phyloP scores from a whole-genome alignment of 129 eudicot species.

The Flaveria sonorensis region DNA sequence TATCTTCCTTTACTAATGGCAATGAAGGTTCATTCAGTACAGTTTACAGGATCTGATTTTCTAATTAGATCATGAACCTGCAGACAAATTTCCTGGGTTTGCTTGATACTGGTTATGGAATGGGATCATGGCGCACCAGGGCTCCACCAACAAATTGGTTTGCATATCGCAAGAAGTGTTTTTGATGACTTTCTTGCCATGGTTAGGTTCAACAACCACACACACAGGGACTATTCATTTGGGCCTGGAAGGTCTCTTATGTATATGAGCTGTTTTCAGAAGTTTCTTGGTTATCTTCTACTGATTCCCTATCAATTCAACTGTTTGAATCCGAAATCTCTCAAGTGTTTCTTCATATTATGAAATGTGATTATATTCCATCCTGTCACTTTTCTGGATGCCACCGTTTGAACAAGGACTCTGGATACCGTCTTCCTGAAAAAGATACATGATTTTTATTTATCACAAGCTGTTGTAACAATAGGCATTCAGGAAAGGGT shows the following conservation, averaged over 20 bases:
- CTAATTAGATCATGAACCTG: neutral
- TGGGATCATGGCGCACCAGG: neutral
- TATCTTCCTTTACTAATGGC: neutral
- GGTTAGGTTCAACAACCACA: neutral
- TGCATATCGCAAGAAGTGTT: neutral
- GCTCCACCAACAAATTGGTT: neutral
- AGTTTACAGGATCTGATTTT: neutral
- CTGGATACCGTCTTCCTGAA: constrained; percentile 39
- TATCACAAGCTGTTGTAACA: constrained; percentile 54
- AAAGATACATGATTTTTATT: constrained; percentile 54
- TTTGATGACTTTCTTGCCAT: neutral
- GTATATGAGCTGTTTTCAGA: constrained; percentile 38
- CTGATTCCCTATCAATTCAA: constrained; percentile 60
- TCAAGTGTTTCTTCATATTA: constrained; percentile 26
- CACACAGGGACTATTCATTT: neutral
- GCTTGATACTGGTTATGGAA: neutral
- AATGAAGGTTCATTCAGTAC: neutral
- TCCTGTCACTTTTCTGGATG: constrained; percentile 64
- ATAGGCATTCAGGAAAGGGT: constrained; percentile 38
- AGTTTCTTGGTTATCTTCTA: constrained; percentile 57
- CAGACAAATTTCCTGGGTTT: neutral
- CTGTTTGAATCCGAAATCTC: constrained; percentile 50
- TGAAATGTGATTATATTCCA: constrained; percentile 55
- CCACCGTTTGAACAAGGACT: constrained; percentile 56
- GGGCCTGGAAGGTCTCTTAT: constrained; percentile 61